phyloP scores from a whole-genome alignment of 1,284 basidiomycete genomes.

The Wallemia mellicola region DNA sequence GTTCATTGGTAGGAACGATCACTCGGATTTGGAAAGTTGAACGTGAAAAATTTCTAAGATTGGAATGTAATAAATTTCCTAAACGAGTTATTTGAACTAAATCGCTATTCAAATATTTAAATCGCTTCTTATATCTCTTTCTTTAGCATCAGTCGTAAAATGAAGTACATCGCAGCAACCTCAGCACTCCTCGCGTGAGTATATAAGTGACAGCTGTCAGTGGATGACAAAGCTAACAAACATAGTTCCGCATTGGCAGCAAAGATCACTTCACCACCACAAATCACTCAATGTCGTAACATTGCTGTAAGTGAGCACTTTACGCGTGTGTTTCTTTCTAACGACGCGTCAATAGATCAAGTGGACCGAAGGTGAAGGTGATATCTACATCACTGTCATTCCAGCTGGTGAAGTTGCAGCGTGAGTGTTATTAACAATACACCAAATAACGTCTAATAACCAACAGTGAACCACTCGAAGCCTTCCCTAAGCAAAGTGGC shows the following conservation, averaged over 20 bases:
- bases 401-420: not conserved
- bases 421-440: not conserved
- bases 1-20: too few species aligned
- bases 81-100: not conserved
- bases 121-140: not conserved
- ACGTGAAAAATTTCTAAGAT: not conserved
- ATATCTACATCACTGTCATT: not conserved
- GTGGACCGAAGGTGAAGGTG: not conserved
- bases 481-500: not conserved
- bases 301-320: not conserved
- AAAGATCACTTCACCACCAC: not conserved
- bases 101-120: not conserved
- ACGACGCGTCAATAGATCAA: too few species aligned
- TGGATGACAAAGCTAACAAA: not conserved
- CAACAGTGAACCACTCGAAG: not conserved
- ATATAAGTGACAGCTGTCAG: not conserved
- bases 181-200: not conserved
- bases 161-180: not conserved
- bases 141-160: not conserved
- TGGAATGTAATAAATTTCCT: not conserved
- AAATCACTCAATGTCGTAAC: not conserved
- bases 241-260: not conserved
- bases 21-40: not conserved
- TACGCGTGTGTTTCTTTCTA: too few species aligned
- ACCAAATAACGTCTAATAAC: not conserved